Base-by-base conservation (phyloP, 805 yeast species). In the Metschnikowia cubensis region DNA sequence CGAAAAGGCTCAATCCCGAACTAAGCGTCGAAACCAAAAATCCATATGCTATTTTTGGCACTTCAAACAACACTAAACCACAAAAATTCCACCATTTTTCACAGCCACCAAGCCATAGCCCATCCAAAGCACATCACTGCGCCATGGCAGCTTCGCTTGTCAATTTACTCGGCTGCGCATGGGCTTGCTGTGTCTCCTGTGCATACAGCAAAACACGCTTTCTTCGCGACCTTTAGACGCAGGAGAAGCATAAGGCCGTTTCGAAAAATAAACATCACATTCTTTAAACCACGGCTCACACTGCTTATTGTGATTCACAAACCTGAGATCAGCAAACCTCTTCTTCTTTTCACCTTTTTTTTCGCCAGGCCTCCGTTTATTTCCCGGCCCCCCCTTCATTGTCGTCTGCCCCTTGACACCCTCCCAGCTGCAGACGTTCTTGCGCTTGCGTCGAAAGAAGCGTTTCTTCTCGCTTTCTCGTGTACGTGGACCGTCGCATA, bases 181-280 rank as follows among this genome's bases (percentile, higher is more conserved):
- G 45, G 18, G 20, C 25, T 42, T 42, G 45, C 45, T 32, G 37
- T 20, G 45, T 11, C 18, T 17, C 31, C 20, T 32, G 35, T 33
- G 45, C 45, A 42, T n/a, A 34, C 20, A 22, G 39, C 33, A 34
- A 34, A 21, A 34, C 46, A 25, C 46, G 46, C 46, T 43, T 43
- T 42, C 45, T 32, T 35, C 46, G 46, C 46, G 39, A 35, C 46
- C 46, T 21, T 21, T 43, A 43, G 40, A 43, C 46, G 46, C 46
- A 43, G 46, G 46, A 43, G 39, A 17, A 29, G 34, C 46, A 43
- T 34, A 40, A 43, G 40, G 17, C 46, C 21, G 32, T 25, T 35
- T 25, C 38, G 22, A 15, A 43, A 43, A 43, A 43, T 35, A 43
- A 43, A 43, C 46, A 43, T 34, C 40, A 43, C 39, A 35, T 35